phyloP scores from a whole-genome alignment of 305 asterid species.

The Rubia peregrina region DNA sequence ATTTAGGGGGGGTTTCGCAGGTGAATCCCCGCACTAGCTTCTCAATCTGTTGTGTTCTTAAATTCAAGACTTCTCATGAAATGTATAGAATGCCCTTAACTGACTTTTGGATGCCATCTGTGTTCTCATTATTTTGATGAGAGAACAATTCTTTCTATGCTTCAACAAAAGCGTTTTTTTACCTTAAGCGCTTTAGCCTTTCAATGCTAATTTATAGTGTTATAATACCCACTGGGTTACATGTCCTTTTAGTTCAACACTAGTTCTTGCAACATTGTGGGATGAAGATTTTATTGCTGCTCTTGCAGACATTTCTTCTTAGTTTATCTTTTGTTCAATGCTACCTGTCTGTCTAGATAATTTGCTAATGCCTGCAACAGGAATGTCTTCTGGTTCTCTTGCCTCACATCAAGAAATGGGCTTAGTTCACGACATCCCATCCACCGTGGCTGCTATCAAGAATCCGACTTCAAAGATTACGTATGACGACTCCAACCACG shows the following conservation, averaged over 20 bases:
- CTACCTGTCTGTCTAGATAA: neutral
- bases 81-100: neutral
- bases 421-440: slow-evolving; percentile 26
- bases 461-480: slow-evolving; percentile 50
- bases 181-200: neutral
- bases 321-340: neutral
- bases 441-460: slow-evolving; percentile 57
- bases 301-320: neutral
- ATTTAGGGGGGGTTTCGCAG: neutral
- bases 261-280: neutral
- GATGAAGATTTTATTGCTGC: neutral
- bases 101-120: neutral
- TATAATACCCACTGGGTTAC: neutral
- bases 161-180: neutral
- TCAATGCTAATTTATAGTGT: neutral
- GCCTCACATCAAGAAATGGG: slow-evolving; percentile 28
- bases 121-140: neutral
- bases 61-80: neutral
- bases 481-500: slow-evolving; percentile 60
- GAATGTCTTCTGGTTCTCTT: slow-evolving; percentile 30
- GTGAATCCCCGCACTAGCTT: neutral
- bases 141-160: neutral
- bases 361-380: slow-evolving; percentile 19
- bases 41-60: neutral
- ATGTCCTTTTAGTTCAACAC: neutral